Evolutionary conservation across 1,284 basidiomycete genomes (phyloP).

Genomic region (Cryptococcus sp.): DNA sequence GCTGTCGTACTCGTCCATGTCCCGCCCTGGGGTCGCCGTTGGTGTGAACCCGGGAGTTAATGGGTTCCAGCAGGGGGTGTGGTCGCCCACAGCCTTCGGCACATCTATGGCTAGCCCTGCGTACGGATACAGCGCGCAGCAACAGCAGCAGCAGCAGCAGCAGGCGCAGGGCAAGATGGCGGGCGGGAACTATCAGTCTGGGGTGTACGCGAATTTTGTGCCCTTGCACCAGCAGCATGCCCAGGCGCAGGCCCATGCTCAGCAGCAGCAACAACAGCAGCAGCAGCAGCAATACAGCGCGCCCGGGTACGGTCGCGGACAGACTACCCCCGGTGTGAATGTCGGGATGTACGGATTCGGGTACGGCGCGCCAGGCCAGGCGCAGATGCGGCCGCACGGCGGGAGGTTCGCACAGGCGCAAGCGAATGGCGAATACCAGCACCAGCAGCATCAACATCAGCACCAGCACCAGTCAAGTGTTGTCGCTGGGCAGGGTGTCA

Average conservation of each 20-base stretch:
- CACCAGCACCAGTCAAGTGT: neutral
- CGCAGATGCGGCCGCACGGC: neutral
- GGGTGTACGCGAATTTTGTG: slow-evolving; percentile 6
- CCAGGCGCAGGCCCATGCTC: neutral
- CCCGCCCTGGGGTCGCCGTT: neutral
- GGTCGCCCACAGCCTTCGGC: slow-evolving; percentile 38
- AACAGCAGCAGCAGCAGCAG: slow-evolving; percentile 1
- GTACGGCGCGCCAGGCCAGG: slow-evolving; percentile 1
- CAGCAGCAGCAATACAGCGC: slow-evolving; percentile 6
- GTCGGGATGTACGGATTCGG: too few relatives aligned
- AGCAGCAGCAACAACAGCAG: slow-evolving; percentile 1
- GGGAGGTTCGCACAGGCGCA: slow-evolving; percentile 2
- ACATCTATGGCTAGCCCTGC: slow-evolving; percentile 27
- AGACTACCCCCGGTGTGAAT: neutral
- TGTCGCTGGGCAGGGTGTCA: neutral
- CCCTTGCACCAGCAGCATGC: slow-evolving; percentile 4
- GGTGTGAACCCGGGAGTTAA: slow-evolving; percentile 1
- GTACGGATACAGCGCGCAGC: slow-evolving; percentile 26
- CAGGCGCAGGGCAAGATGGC: neutral
- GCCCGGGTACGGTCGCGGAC: slow-evolving; percentile 5
- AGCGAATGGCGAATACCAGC: slow-evolving; percentile 6
- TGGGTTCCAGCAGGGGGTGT: slow-evolving; percentile 33
- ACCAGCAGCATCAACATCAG: neutral
- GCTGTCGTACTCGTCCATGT: neutral
- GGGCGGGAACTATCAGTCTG: slow-evolving; percentile 11